These are phyloP conservation scores for Nigrospora osmanthi DNA, from an alignment of 2,329 filamentous ascomycete genomes.

Conservation along the genomic window DNA sequence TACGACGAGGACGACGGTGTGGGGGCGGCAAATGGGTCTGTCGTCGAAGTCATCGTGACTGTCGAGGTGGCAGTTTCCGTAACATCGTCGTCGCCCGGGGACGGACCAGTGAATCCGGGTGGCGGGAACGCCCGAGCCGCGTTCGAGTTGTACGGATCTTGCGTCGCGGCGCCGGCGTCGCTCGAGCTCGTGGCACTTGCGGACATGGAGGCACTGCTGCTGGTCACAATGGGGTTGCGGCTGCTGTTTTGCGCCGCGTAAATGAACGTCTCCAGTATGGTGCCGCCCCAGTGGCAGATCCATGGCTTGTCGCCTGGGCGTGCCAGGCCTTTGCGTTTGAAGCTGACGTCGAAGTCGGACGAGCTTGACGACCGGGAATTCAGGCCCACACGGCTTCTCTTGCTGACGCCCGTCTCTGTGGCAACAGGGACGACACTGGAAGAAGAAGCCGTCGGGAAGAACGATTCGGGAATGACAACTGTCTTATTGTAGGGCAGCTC, in stretches of 20 bases:
- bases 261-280: conserved; percentile 47
- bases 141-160: too few relatives aligned
- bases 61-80: too few relatives aligned
- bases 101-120: too few relatives aligned
- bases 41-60: too few relatives aligned
- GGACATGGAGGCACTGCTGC: neutral
- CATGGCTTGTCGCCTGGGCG: conserved; percentile 44
- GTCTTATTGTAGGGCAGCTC: conserved; percentile 47
- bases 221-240: conserved; percentile 12
- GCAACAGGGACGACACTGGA: conserved; percentile 1
- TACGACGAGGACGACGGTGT: too few relatives aligned
- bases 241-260: conserved; percentile 46
- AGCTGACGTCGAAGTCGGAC: conserved; percentile 13
- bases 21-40: too few relatives aligned
- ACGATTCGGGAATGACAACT: conserved; percentile 39
- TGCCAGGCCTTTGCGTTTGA: conserved; percentile 30
- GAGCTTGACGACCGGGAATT: conserved; percentile 2
- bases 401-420: neutral
- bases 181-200: too few relatives aligned
- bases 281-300: conserved; percentile 52
- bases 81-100: too few relatives aligned
- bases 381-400: too few relatives aligned
- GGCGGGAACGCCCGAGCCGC: too few relatives aligned
- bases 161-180: too few relatives aligned
- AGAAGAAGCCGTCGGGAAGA: conserved; percentile 17